Percentiles rank a stretch among this genome's conserved stretches.
phyloP scores from a whole-genome alignment of 1,284 basidiomycete species.

The Sporisorium scitamineum region DNA sequence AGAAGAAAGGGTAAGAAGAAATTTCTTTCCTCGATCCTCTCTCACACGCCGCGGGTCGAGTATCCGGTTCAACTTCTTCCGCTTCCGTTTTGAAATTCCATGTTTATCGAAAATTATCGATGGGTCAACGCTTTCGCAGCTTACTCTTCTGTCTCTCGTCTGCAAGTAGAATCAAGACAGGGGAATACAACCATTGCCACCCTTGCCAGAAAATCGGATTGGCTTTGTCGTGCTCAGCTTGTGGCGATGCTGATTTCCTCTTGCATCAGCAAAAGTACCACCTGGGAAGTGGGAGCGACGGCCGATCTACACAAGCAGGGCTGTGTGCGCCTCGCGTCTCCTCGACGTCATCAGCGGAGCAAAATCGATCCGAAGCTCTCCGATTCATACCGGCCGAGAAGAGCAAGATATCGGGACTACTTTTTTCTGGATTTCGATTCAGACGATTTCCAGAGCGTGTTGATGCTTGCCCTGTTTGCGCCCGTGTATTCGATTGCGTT shows the following conservation, averaged over 20 bases:
- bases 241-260: not conserved
- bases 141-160: not conserved
- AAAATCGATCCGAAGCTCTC: conserved; percentile 25
- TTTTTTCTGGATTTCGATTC: not conserved
- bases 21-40: not conserved
- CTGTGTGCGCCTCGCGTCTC: conserved; percentile 11
- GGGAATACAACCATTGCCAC: not conserved
- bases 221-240: not conserved
- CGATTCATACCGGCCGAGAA: conserved; percentile 13
- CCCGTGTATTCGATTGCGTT: too few relatives aligned
- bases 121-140: too few relatives aligned
- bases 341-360: conserved; percentile 23
- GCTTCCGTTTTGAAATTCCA: not conserved
- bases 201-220: not conserved
- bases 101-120: conserved; percentile 3
- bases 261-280: not conserved
- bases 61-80: conserved; percentile 3
- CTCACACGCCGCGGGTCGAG: not conserved
- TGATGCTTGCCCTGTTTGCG: not conserved
- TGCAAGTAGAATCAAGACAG: not conserved
- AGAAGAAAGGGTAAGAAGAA: not conserved
- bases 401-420: not conserved
- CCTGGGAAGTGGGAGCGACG: not conserved
- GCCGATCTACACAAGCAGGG: not conserved
- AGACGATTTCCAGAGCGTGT: not conserved